Evolutionary conservation across 306 rosid species (phyloP).

Genomic region (Dicorynia guianensis): DNA sequence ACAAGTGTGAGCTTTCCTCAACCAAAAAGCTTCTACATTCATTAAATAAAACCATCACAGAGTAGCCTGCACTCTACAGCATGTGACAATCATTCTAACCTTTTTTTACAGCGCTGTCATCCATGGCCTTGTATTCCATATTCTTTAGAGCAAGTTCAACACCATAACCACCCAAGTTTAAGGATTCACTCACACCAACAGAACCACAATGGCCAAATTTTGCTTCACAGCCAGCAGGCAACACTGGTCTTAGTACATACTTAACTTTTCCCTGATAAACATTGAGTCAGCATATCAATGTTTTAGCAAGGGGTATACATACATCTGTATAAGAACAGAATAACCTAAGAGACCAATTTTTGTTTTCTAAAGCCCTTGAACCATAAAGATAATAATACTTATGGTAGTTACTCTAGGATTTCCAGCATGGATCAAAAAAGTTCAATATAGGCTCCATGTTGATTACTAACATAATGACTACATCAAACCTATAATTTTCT

Average conservation of each 20-base stretch:
- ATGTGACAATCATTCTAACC: constrained; percentile 60
- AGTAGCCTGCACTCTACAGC: constrained; percentile 22
- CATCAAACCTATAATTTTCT: not conserved
- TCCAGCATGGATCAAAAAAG: too few relatives aligned
- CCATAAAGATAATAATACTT: not conserved
- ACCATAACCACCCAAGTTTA: constrained; percentile 98
- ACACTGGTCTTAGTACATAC: constrained; percentile 81
- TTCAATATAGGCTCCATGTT: too few relatives aligned
- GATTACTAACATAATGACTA: not conserved
- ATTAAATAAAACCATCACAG: constrained; percentile 28
- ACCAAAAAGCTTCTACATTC: constrained; percentile 34
- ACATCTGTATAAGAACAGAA: not conserved
- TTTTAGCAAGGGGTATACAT: constrained; percentile 11
- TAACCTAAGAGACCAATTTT: constrained; percentile 5
- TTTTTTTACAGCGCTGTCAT: constrained; percentile 83
- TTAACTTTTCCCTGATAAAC: constrained; percentile 77
- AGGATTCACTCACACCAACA: constrained; percentile 74
- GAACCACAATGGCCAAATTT: constrained; percentile 74
- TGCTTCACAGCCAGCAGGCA: constrained; percentile 85
- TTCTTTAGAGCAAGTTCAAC: constrained; percentile 98
- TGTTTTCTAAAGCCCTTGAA: constrained; percentile 1
- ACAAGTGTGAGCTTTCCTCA: constrained; percentile 29
- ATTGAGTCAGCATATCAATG: constrained; percentile 39
- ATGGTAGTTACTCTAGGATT: not conserved
- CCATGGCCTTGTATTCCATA: constrained; percentile 98